Conservation (phyloP, 805 yeast genomes). For the Candida morakotiae region DNA sequence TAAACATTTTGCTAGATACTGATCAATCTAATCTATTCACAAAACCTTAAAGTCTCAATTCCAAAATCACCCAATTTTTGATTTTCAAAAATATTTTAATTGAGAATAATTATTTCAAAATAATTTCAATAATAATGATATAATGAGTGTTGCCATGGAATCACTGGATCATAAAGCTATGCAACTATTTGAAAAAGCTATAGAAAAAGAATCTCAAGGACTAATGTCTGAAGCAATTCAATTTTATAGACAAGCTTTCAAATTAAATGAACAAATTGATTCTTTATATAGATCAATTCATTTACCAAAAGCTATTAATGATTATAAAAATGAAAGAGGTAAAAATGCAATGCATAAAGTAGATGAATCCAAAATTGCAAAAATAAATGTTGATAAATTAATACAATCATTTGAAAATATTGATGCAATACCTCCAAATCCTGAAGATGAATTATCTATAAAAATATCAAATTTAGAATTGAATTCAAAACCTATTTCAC, state of each 20-base stretch:
- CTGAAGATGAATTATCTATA: slow-evolving; percentile 17
- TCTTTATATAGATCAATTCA: slow-evolving; percentile 56
- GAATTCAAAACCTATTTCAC: slow-evolving; percentile 28
- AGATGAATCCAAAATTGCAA: slow-evolving; percentile 34
- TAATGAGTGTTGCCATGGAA: slow-evolving; percentile 2
- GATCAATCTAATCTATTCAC: too few relatives aligned
- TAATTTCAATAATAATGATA: too few relatives aligned
- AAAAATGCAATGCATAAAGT: slow-evolving; percentile 24
- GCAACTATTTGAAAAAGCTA: slow-evolving; percentile 63
- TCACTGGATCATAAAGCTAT: slow-evolving; percentile 43
- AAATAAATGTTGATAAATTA: slow-evolving; percentile 39
- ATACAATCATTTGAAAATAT: slow-evolving; percentile 30
- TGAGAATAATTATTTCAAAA: too few relatives aligned
- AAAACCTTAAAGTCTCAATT: too few relatives aligned
- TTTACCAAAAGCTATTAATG: slow-evolving; percentile 37
- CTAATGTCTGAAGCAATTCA: slow-evolving; percentile 78
- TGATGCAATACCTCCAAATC: slow-evolving; percentile 26
- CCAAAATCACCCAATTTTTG: too few relatives aligned
- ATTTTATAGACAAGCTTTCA: slow-evolving; percentile 68
- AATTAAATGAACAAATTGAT: slow-evolving; percentile 59
- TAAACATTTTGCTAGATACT: too few relatives aligned
- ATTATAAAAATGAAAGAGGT: slow-evolving; percentile 21
- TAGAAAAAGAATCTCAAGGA: slow-evolving; percentile 68
- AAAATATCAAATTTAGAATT: slow-evolving; percentile 23
- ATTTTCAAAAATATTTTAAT: too few relatives aligned